Conservation (phyloP, 495 filamentous ascomycete genomes). For the Hypomontagnella monticulosa region DNA sequence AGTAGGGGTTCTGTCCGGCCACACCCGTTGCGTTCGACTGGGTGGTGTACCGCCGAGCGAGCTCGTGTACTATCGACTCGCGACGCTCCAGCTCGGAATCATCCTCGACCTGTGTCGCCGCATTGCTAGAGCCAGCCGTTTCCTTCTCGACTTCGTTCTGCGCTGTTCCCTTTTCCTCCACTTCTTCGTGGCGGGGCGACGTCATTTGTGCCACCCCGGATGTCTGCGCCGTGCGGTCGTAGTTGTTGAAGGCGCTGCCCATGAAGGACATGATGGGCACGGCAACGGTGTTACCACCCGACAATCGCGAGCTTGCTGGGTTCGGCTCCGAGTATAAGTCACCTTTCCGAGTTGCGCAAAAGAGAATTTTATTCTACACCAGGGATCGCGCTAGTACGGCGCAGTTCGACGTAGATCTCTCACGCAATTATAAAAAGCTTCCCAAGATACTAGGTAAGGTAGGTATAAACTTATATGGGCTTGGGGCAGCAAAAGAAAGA, state of each 20-base stretch:
- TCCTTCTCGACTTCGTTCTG: slow-evolving; percentile 45
- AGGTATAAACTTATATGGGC: too few species aligned
- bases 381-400: too few species aligned
- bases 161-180: slow-evolving; percentile 14
- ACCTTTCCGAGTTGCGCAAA: too few species aligned
- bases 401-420: too few species aligned
- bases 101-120: slow-evolving; percentile 52
- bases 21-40: slow-evolving; percentile 52
- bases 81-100: slow-evolving; percentile 54
- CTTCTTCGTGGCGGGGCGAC: slow-evolving; percentile 26
- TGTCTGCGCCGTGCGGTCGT: slow-evolving; percentile 55
- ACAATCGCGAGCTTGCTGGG: not conserved
- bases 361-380: too few species aligned
- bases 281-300: not conserved
- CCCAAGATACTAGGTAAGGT: too few species aligned
- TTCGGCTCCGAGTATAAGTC: not conserved
- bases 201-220: slow-evolving; percentile 37
- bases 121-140: slow-evolving; percentile 43
- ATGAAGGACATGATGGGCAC: slow-evolving; percentile 52
- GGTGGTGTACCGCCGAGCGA: slow-evolving; percentile 56
- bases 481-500: too few species aligned
- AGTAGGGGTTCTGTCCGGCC: slow-evolving; percentile 49
- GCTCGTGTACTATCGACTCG: slow-evolving; percentile 54
- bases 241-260: slow-evolving; percentile 55
- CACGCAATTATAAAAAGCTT: too few species aligned